Conservation (phyloP, 257 asterid species). For the Salvia miltiorrhiza region DNA sequence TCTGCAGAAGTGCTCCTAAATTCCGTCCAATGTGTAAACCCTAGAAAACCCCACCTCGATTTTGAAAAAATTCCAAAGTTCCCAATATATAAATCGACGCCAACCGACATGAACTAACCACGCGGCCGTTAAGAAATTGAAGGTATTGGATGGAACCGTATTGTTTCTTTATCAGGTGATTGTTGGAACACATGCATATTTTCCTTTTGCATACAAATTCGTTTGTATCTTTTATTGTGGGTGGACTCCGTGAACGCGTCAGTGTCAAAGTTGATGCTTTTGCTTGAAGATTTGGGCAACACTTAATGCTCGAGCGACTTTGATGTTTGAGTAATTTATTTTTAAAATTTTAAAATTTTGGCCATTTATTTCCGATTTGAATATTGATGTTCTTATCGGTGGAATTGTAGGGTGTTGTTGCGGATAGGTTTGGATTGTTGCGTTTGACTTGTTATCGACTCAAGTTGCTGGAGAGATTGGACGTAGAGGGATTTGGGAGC, state of each 20-base stretch:
- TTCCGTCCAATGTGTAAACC: conserved; percentile 34
- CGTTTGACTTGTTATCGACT: conserved; percentile 6
- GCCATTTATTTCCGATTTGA: neutral
- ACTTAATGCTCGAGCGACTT: conserved; percentile 42
- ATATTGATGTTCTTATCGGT: neutral
- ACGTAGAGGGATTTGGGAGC: conserved; percentile 4
- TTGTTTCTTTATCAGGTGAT: conserved; percentile 25
- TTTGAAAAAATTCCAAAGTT: conserved; percentile 9
- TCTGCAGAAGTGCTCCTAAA: conserved; percentile 7
- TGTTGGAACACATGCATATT: conserved; percentile 12
- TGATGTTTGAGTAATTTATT: conserved; percentile 34
- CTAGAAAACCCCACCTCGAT: conserved; percentile 42
- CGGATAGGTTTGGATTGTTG: conserved; percentile 19
- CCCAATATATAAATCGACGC: conserved; percentile 9
- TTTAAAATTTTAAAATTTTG: neutral
- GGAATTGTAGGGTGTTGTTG: conserved; percentile 30
- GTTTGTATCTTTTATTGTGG: conserved; percentile 2
- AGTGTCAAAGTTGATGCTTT: conserved; percentile 39
- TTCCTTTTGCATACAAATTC: neutral
- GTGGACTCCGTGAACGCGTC: conserved; percentile 20
- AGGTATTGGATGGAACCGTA: neutral
- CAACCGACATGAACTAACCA: conserved; percentile 9
- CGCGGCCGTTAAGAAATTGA: conserved; percentile 18
- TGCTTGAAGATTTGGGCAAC: conserved; percentile 49
- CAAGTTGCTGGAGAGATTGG: conserved; percentile 15